Percentiles rank a stretch among this genome's conserved stretches.
phyloP scores from a whole-genome alignment of 169 alveolate species.

The Haemoproteus tartakovskyi region DNA sequence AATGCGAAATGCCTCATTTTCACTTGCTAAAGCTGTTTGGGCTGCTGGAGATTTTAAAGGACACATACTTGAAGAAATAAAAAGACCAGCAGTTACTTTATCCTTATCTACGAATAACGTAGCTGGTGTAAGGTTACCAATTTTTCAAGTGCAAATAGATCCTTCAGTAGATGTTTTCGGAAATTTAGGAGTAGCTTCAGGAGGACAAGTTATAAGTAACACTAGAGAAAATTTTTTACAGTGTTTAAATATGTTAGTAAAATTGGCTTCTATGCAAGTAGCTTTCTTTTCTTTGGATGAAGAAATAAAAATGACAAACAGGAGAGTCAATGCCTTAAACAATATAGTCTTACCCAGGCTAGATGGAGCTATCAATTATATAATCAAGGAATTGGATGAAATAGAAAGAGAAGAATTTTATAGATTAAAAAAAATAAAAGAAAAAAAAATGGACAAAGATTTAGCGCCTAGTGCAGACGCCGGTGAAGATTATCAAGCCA shows the following conservation, averaged over 20 bases:
- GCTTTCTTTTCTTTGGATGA: conserved; percentile 92
- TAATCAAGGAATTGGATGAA: conserved; percentile 93
- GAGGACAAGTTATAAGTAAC: conserved; percentile 84
- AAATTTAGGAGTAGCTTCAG: conserved; percentile 81
- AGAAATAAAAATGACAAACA: conserved; percentile 93
- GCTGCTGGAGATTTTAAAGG: conserved; percentile 92
- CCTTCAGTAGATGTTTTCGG: conserved; percentile 84
- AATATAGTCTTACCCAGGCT: conserved; percentile 92
- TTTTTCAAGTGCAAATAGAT: conserved; percentile 86
- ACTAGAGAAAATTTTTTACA: conserved; percentile 78
- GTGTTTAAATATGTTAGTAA: conserved; percentile 83
- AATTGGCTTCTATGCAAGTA: conserved; percentile 92
- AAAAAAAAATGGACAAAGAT: conserved; percentile 51
- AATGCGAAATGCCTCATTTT: conserved; percentile 87
- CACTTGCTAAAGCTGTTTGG: conserved; percentile 93
- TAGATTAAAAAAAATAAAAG: conserved; percentile 55
- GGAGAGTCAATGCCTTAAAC: conserved; percentile 96
- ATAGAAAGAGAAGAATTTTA: conserved; percentile 94
- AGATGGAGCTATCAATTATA: conserved; percentile 87
- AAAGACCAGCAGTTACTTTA: conserved; percentile 89
- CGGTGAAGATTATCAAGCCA: conserved; percentile 20
- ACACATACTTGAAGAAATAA: conserved; percentile 87
- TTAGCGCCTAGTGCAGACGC: conserved; percentile 15
- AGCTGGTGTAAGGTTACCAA: conserved; percentile 95
- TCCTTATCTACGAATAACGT: conserved; percentile 89